Conservation (phyloP, 331 rosid species). For the Arachis monticola region DNA sequence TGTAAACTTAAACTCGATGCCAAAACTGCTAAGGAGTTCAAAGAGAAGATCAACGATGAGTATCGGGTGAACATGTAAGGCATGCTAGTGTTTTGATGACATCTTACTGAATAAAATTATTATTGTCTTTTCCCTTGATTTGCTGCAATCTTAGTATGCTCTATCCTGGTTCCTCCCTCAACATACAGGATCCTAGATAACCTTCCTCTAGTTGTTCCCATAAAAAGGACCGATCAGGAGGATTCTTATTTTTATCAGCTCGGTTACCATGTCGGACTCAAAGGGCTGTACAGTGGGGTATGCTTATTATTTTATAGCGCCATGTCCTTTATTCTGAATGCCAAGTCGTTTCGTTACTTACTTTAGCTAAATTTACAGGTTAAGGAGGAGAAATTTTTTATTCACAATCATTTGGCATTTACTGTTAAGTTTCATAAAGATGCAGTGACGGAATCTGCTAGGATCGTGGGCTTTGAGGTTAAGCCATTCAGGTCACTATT, state of each 20-base stretch:
- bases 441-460: constrained; percentile 68
- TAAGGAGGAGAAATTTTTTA: constrained; percentile 79
- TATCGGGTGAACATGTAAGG: constrained; percentile 92
- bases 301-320: constrained; percentile 34
- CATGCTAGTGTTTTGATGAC: neutral
- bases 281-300: constrained; percentile 86
- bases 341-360: constrained; percentile 34
- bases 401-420: constrained; percentile 93
- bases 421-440: constrained; percentile 87
- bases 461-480: constrained; percentile 98
- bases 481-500: constrained; percentile 78
- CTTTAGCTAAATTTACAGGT: constrained; percentile 56
- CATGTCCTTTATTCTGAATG: constrained; percentile 26
- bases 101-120: too few relatives aligned
- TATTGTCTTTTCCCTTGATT: constrained; percentile 11
- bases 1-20: constrained; percentile 69
- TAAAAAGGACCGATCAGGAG: constrained; percentile 72
- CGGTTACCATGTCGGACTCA: constrained; percentile 86
- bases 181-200: constrained; percentile 91
- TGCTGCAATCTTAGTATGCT: constrained; percentile 22
- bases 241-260: constrained; percentile 84
- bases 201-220: constrained; percentile 86
- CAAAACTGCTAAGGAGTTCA: constrained; percentile 78
- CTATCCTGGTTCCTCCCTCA: constrained; percentile 26
- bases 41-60: constrained; percentile 92